Evolutionary conservation across 2,329 filamentous ascomycete genomes (phyloP).

Genomic region (Apiospora pterosperma): DNA sequence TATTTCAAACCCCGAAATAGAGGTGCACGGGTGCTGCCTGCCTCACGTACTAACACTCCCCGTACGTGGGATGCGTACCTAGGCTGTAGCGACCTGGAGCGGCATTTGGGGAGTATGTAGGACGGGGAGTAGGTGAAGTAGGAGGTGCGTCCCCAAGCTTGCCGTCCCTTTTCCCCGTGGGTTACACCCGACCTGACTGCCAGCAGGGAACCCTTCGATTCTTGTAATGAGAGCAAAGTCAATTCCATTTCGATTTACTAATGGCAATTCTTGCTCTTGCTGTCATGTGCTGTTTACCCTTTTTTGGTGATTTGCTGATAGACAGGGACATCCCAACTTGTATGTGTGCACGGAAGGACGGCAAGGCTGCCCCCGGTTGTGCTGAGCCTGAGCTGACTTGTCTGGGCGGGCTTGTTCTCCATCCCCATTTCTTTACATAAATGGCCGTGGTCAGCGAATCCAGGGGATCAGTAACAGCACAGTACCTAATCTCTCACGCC

Average conservation of each 20-base stretch:
- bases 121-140: too few relatives aligned
- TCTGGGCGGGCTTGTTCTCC: background rate
- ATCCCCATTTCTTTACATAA: background rate
- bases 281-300: background rate
- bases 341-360: background rate
- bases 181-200: background rate
- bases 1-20: background rate
- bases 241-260: background rate
- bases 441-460: background rate
- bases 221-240: background rate
- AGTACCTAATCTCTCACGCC: too few relatives aligned
- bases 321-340: background rate
- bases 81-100: background rate
- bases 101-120: slow-evolving; percentile 1
- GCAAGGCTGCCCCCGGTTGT: background rate
- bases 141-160: background rate
- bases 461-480: too few relatives aligned
- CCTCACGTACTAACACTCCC: too few relatives aligned
- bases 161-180: background rate
- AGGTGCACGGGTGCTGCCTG: background rate
- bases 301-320: background rate
- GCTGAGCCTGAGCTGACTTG: background rate
- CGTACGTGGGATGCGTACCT: too few relatives aligned
- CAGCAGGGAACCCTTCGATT: background rate
- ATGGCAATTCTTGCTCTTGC: background rate